Evolutionary conservation across 495 filamentous ascomycete species (phyloP).

Genomic region (Podospora tetraspora): DNA sequence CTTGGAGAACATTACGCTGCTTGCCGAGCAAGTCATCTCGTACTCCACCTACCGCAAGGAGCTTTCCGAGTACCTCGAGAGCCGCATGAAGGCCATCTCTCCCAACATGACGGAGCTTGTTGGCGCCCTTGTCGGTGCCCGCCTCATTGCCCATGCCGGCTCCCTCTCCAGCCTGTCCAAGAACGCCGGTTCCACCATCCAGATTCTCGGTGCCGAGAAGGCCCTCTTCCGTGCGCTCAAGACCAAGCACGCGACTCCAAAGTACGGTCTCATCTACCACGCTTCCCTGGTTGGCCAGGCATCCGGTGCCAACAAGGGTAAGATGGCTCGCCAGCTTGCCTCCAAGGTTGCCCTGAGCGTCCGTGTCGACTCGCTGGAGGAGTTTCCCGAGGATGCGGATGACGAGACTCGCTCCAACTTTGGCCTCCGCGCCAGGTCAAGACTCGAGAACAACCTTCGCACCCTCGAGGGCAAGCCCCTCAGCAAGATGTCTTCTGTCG

Average conservation of each 20-base stretch:
- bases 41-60: conserved; percentile 86
- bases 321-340: conserved; percentile 94
- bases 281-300: conserved; percentile 95
- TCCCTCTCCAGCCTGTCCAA: conserved; percentile 95
- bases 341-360: conserved; percentile 89
- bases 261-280: conserved; percentile 99
- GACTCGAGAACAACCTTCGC: conserved; percentile 81
- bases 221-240: conserved; percentile 96
- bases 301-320: conserved; percentile 96
- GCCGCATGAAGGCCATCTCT: conserved; percentile 94
- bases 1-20: conserved; percentile 79
- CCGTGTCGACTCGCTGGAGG: conserved; percentile 84
- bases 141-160: conserved; percentile 92
- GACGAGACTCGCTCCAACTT: conserved; percentile 81
- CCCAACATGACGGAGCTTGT: conserved; percentile 93
- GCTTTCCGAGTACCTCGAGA: conserved; percentile 79
- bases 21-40: conserved; percentile 88
- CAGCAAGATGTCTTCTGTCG: conserved; percentile 67
- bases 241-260: conserved; percentile 98
- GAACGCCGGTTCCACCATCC: conserved; percentile 89
- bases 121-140: conserved; percentile 89
- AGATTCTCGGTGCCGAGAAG: conserved; percentile 98
- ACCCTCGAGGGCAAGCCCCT: conserved; percentile 88
- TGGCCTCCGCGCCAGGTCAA: conserved; percentile 66
- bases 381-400: conserved; percentile 64